phyloP scores from a whole-genome alignment of 2,329 filamentous ascomycete genomes.

The Xylaria arbuscula region DNA sequence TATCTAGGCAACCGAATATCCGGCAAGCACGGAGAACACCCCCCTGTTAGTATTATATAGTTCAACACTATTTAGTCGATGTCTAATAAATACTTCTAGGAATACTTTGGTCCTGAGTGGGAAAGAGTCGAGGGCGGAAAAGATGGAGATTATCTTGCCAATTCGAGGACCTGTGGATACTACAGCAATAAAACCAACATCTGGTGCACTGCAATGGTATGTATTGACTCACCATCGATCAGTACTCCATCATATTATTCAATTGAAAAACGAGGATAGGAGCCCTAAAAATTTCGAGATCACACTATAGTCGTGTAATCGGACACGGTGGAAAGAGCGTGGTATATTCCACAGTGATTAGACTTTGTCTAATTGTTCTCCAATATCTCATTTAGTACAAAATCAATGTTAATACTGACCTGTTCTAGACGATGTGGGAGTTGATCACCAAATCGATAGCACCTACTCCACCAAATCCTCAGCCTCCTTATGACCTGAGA shows the following conservation, averaged over 20 bases:
- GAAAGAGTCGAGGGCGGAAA: conserved; percentile 9
- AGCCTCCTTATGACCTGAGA: conserved; percentile 30
- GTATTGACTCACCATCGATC: conserved; percentile 5
- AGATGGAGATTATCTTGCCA: conserved; percentile 31
- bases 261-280: neutral
- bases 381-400: neutral
- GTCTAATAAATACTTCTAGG: conserved; percentile 13
- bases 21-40: conserved; percentile 29
- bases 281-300: neutral
- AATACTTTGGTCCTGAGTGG: conserved; percentile 42
- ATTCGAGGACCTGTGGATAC: conserved; percentile 34
- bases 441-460: conserved; percentile 40
- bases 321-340: neutral
- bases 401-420: conserved; percentile 1
- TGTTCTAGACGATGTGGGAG: conserved; percentile 43
- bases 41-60: conserved; percentile 38
- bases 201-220: conserved; percentile 41
- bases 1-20: conserved; percentile 20
- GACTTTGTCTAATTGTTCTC: neutral
- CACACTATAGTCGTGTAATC: neutral
- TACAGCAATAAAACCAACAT: conserved; percentile 44
- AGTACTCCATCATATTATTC: neutral
- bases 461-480: conserved; percentile 41
- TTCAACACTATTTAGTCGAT: neutral
- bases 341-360: neutral